phyloP scores from a whole-genome alignment of 768 basidiomycete genomes.

The Suillus lakei region DNA sequence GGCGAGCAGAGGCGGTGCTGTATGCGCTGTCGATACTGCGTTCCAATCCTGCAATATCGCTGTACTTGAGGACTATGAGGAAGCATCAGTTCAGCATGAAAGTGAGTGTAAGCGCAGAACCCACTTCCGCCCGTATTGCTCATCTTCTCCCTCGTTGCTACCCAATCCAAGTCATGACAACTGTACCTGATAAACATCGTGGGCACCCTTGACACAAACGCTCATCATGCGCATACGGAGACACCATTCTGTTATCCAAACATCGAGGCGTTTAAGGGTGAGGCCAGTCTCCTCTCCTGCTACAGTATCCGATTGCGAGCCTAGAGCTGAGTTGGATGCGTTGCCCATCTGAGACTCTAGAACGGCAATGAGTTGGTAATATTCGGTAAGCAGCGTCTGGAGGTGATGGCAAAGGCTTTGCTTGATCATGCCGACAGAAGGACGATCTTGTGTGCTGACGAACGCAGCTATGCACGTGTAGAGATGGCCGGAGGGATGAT shows the following conservation, averaged over 20 bases:
- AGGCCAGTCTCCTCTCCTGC: slow-evolving; percentile 67
- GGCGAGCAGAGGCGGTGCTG: slow-evolving; percentile 86
- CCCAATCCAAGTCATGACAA: slow-evolving; percentile 97
- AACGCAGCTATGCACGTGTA: slow-evolving; percentile 84
- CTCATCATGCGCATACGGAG: slow-evolving; percentile 98
- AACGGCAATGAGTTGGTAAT: slow-evolving; percentile 90
- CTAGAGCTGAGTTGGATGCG: slow-evolving; percentile 26
- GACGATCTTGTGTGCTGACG: slow-evolving; percentile 57
- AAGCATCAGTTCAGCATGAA: slow-evolving; percentile 2
- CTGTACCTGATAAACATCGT: slow-evolving; percentile 95
- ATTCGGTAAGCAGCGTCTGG: slow-evolving; percentile 90
- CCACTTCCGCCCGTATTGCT: slow-evolving; percentile 85
- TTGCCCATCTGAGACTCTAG: slow-evolving; percentile 87
- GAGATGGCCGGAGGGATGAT: slow-evolving; percentile 80
- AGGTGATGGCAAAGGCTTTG: slow-evolving; percentile 97
- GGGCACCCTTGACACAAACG: slow-evolving; percentile 87
- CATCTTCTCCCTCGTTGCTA: slow-evolving; percentile 88
- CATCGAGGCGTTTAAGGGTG: slow-evolving; percentile 84
- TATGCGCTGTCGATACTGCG: slow-evolving; percentile 95
- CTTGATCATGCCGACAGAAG: slow-evolving; percentile 92
- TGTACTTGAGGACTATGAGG: slow-evolving; percentile 80
- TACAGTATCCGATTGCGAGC: slow-evolving; percentile 16
- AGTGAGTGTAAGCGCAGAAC: slow-evolving; percentile 31
- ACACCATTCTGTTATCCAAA: slow-evolving; percentile 95
- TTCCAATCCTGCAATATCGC: slow-evolving; percentile 94